Conservation (phyloP, 768 basidiomycete genomes). For the Suillus alpinus region DNA sequence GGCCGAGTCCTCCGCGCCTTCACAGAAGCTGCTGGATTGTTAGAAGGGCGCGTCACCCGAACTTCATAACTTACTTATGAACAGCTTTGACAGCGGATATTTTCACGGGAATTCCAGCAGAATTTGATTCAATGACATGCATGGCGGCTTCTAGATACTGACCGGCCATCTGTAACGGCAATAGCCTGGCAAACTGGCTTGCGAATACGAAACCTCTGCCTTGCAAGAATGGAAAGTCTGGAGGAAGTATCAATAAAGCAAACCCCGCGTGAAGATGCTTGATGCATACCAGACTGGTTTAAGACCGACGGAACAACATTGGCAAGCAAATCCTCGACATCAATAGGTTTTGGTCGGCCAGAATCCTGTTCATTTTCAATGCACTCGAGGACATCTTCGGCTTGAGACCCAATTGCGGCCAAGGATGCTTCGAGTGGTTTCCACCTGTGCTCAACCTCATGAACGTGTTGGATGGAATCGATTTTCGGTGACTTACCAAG, state of each 20-base stretch:
- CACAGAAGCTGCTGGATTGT: conserved; percentile 59
- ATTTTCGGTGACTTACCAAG: conserved; percentile 51
- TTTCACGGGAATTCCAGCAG: conserved; percentile 83
- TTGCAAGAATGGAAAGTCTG: conserved; percentile 90
- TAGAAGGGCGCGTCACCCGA: not conserved
- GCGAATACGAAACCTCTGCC: conserved; percentile 95
- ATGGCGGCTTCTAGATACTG: conserved; percentile 89
- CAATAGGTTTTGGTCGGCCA: conserved; percentile 63
- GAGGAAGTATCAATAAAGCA: conserved; percentile 1
- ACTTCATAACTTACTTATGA: conserved; percentile 66
- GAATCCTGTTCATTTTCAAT: conserved; percentile 73
- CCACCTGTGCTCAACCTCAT: conserved; percentile 62
- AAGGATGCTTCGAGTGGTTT: conserved; percentile 83
- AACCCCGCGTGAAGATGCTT: not conserved
- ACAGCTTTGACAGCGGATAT: conserved; percentile 92
- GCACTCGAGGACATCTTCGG: conserved; percentile 72
- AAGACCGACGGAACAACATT: conserved; percentile 80
- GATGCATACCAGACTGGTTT: conserved; percentile 56
- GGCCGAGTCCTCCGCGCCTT: conserved; percentile 54
- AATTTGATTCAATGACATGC: conserved; percentile 72
- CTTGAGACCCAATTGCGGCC: conserved; percentile 76
- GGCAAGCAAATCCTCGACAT: conserved; percentile 73
- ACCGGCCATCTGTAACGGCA: conserved; percentile 69
- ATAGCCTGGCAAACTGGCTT: conserved; percentile 75
- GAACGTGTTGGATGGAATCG: not conserved